Evolutionary conservation across 768 basidiomycete genomes (phyloP).

Genomic region (Chiua virens): DNA sequence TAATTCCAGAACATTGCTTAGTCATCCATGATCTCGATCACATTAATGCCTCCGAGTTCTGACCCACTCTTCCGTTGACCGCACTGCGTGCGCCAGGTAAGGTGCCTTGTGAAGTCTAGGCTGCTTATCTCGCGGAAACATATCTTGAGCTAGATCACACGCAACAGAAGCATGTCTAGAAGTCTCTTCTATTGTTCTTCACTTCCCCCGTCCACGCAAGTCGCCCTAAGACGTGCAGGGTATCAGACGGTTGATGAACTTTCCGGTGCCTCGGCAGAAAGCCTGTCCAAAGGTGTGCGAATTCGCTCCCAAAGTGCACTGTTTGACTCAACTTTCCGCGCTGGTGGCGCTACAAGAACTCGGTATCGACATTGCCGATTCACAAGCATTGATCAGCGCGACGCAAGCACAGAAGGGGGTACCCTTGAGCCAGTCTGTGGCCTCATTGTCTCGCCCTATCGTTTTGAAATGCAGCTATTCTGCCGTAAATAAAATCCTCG

Average conservation of each 20-base stretch:
- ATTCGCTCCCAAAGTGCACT: not conserved
- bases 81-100: conserved; percentile 10
- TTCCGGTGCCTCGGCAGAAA: conserved; percentile 39
- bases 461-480: conserved; percentile 33
- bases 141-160: not conserved
- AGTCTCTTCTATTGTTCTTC: conserved; percentile 46
- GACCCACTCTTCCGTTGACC: not conserved
- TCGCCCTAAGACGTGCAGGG: conserved; percentile 50
- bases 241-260: conserved; percentile 61
- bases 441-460: conserved; percentile 35
- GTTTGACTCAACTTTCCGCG: not conserved
- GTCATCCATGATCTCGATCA: too few relatives aligned
- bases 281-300: conserved; percentile 56
- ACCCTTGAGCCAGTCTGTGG: conserved; percentile 57
- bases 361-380: conserved; percentile 43
- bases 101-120: conserved; percentile 1
- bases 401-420: conserved; percentile 33
- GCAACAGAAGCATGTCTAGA: conserved; percentile 31
- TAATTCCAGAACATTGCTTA: not conserved
- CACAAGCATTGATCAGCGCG: conserved; percentile 46
- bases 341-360: conserved; percentile 42
- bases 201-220: conserved; percentile 46
- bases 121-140: not conserved
- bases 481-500: conserved; percentile 58
- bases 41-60: too few relatives aligned